Percentiles rank a stretch among this genome's conserved stretches.
Evolutionary conservation across 1,284 basidiomycete genomes (phyloP).

Genomic region (Anthracocystis walkeri): DNA sequence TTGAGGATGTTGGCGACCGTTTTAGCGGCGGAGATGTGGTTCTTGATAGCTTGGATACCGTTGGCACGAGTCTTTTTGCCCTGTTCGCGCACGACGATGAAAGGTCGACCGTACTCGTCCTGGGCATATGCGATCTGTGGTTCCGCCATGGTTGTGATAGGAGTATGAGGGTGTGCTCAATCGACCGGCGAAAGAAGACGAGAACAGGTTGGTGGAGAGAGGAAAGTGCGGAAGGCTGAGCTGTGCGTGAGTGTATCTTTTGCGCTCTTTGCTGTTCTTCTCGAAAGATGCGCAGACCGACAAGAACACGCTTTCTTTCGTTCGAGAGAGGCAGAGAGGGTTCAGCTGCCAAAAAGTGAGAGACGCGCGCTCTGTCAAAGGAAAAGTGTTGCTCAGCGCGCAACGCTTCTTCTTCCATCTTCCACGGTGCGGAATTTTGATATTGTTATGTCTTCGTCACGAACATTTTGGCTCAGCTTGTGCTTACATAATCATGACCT

Average conservation of each 20-base stretch:
- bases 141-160: slow-evolving; percentile 57
- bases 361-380: slow-evolving; percentile 11
- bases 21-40: slow-evolving; percentile 78
- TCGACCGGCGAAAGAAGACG: slow-evolving; percentile 9
- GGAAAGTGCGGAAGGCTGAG: slow-evolving; percentile 8
- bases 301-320: slow-evolving; percentile 24
- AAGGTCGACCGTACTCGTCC: slow-evolving; percentile 89
- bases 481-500: slow-evolving; percentile 13
- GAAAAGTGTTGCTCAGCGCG: slow-evolving; percentile 33
- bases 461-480: background rate
- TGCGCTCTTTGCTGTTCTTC: slow-evolving; percentile 15
- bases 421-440: slow-evolving; percentile 16
- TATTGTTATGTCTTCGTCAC: slow-evolving; percentile 4
- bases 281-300: slow-evolving; percentile 15
- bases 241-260: slow-evolving; percentile 11
- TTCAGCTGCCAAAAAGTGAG: slow-evolving; percentile 16
- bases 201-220: slow-evolving; percentile 7
- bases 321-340: slow-evolving; percentile 3
- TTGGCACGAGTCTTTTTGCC: slow-evolving; percentile 92
- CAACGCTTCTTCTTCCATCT: slow-evolving; percentile 38
- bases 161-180: slow-evolving; percentile 6
- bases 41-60: slow-evolving; percentile 94
- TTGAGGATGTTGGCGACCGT: slow-evolving; percentile 95
- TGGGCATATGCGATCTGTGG: slow-evolving; percentile 68
- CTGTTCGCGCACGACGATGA: slow-evolving; percentile 97